Evolutionary conservation across 441 rosid species (phyloP).

Genomic region (Populus hybrid): DNA sequence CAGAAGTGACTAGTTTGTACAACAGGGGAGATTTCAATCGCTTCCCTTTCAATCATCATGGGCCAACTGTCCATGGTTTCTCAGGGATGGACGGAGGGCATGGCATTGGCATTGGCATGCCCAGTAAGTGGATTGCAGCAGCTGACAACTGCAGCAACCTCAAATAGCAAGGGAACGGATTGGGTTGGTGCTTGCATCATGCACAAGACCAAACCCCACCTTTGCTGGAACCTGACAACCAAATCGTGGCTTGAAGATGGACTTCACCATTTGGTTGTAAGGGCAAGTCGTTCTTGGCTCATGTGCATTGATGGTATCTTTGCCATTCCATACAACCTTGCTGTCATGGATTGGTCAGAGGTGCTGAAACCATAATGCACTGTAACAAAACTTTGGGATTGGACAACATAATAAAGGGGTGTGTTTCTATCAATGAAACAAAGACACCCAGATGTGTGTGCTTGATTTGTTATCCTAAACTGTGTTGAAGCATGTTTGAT

Average conservation of each 20-base stretch:
- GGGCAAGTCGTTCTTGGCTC: conserved; percentile 99
- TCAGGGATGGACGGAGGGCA: conserved; percentile 40
- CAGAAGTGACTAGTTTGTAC: conserved; percentile 77
- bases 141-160: conserved; percentile 54
- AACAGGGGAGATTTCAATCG: conserved; percentile 28
- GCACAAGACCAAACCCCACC: conserved; percentile 20
- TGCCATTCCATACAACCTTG: conserved; percentile 18
- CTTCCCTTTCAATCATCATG: conserved; percentile 27
- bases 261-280: conserved; percentile 43
- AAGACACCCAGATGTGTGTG: conserved; percentile 2
- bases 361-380: conserved; percentile 25
- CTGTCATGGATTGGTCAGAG: conserved; percentile 20
- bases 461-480: conserved; percentile 6
- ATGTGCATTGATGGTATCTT: conserved; percentile 28
- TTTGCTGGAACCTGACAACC: conserved; percentile 33
- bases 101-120: conserved; percentile 40
- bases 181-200: conserved; percentile 27
- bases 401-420: conserved; percentile 10
- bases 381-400: neutral
- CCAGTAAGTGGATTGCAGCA: conserved; percentile 63
- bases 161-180: conserved; percentile 34
- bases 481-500: conserved; percentile 10
- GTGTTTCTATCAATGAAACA: conserved; percentile 6
- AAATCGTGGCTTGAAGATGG: conserved; percentile 27
- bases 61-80: conserved; percentile 40